Conservation (phyloP, 2,329 filamentous ascomycete genomes). For the Dactylonectria macrodidyma region DNA sequence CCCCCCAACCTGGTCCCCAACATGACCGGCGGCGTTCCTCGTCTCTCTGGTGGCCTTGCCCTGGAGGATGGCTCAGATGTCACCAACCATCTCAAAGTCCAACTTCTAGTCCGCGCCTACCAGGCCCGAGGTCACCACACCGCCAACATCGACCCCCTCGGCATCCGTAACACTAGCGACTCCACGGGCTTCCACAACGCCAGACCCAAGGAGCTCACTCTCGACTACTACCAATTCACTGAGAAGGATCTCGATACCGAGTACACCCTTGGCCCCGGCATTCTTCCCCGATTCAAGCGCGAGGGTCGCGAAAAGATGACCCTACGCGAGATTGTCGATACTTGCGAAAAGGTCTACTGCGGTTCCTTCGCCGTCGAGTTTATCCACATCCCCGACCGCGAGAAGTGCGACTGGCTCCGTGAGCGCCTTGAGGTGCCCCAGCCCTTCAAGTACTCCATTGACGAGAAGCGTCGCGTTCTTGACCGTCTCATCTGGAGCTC, state of each 20-base stretch:
- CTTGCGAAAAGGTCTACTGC: constrained; percentile 96
- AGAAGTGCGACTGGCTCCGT: constrained; percentile 98
- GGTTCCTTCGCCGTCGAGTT: constrained; percentile 98
- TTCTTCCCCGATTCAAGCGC: constrained; percentile 92
- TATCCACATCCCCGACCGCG: constrained; percentile 97
- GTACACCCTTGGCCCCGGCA: constrained; percentile 93
- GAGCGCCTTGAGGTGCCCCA: constrained; percentile 94
- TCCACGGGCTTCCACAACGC: constrained; percentile 85
- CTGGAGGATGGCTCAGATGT: constrained; percentile 83
- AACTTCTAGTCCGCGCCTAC: constrained; percentile 96
- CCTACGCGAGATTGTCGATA: constrained; percentile 90
- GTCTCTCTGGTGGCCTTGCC: constrained; percentile 78
- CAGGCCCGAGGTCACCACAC: constrained; percentile 99
- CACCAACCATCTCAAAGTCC: constrained; percentile 97
- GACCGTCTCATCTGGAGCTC: constrained; percentile 99
- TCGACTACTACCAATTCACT: constrained; percentile 95
- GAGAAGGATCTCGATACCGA: constrained; percentile 95
- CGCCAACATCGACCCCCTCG: constrained; percentile 95
- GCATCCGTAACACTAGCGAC: constrained; percentile 78
- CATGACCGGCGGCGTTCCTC: constrained; percentile 83
- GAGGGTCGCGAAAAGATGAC: constrained; percentile 96
- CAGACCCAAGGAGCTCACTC: constrained; percentile 91
- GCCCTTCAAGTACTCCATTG: constrained; percentile 97
- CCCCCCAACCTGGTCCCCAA: constrained; percentile 92
- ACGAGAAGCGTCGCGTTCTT: constrained; percentile 97